Evolutionary conservation across 1,139 yeast species (phyloP).

Genomic region (Kodamaea suecica): DNA sequence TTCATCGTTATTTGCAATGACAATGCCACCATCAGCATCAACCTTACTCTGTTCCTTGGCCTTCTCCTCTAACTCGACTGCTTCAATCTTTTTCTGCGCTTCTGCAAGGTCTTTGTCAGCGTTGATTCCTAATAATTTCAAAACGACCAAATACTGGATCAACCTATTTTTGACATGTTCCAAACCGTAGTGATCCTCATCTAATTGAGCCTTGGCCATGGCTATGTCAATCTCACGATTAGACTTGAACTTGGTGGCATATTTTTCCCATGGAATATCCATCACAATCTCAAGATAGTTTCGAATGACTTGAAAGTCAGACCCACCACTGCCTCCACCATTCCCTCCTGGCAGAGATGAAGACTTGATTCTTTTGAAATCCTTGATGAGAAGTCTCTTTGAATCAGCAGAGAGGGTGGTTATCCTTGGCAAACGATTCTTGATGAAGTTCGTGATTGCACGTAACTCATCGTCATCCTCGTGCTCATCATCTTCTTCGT

Average conservation of each 20-base stretch:
- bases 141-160: conserved; percentile 76
- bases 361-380: conserved; percentile 57
- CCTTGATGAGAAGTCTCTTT: conserved; percentile 57
- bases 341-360: conserved; percentile 49
- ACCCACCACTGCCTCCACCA: conserved; percentile 37
- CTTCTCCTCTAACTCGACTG: conserved; percentile 11
- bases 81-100: conserved; percentile 11
- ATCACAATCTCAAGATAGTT: conserved; percentile 68
- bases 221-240: conserved; percentile 50
- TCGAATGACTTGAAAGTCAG: conserved; percentile 72
- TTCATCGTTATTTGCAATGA: conserved; percentile 39
- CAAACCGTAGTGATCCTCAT: conserved; percentile 82
- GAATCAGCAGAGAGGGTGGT: conserved; percentile 46
- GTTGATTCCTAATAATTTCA: conserved; percentile 55
- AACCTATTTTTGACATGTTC: conserved; percentile 77
- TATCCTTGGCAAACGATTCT: conserved; percentile 45
- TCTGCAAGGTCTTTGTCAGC: conserved; percentile 29
- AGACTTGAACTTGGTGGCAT: conserved; percentile 36
- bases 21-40: conserved; percentile 16
- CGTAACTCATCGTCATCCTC: conserved; percentile 46
- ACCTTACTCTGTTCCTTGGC: conserved; percentile 6
- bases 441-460: conserved; percentile 44
- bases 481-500: conserved; percentile 30
- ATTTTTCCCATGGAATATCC: conserved; percentile 62
- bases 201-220: conserved; percentile 58